These are phyloP conservation scores for Aspergillus brasiliensis DNA, from an alignment of 2,329 filamentous ascomycete species.

Conservation along the genomic window DNA sequence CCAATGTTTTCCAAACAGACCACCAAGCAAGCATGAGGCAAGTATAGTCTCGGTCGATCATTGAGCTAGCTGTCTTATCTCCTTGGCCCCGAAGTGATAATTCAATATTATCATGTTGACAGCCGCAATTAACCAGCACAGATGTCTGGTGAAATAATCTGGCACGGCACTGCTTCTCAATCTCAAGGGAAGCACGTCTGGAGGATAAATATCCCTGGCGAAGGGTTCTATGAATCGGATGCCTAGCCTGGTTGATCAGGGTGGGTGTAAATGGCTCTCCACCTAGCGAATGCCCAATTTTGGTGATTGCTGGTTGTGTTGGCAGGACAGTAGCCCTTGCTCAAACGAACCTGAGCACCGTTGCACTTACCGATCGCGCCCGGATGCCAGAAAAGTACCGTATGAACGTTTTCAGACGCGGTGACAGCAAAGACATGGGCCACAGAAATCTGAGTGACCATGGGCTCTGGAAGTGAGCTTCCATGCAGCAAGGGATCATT, in stretches of 20 bases:
- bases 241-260: not conserved
- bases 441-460: not conserved
- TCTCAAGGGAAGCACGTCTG: not conserved
- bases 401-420: not conserved
- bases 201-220: not conserved
- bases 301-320: slow-evolving; percentile 1
- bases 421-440: slow-evolving; percentile 1
- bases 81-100: not conserved
- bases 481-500: slow-evolving; percentile 9
- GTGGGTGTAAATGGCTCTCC: not conserved
- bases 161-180: not conserved
- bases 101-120: not conserved
- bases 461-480: not conserved
- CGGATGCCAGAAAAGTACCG: not conserved
- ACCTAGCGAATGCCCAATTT: not conserved
- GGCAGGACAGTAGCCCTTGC: slow-evolving; percentile 6
- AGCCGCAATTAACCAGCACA: not conserved
- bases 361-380: not conserved
- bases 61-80: not conserved
- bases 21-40: not conserved
- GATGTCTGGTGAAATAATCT: not conserved
- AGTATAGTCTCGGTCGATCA: not conserved
- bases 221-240: not conserved
- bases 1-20: not conserved
- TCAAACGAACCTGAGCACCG: not conserved